Conservation (phyloP, 2,329 filamentous ascomycete genomes). For the Leptographium wingfieldii region DNA sequence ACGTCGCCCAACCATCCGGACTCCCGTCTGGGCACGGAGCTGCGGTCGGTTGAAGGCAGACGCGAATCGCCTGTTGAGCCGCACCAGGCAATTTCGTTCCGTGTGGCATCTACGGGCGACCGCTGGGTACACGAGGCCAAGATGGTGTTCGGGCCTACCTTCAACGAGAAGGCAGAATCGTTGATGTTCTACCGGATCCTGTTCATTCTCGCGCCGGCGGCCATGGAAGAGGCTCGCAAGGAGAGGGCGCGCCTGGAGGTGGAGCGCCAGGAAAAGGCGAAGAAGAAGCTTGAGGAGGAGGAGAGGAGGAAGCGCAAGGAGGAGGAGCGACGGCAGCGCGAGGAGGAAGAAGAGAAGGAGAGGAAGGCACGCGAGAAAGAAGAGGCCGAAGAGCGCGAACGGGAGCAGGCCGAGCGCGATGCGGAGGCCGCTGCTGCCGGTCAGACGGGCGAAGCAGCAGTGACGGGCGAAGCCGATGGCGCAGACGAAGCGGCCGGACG, state of each 20-base stretch:
- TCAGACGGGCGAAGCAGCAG: constrained; percentile 14
- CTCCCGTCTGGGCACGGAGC: background rate
- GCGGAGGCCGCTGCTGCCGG: constrained; percentile 31
- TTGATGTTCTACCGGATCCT: constrained; percentile 54
- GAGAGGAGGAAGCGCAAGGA: constrained; percentile 45
- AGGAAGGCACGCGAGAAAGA: constrained; percentile 53
- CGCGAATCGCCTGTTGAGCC: constrained; percentile 37
- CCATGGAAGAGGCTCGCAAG: constrained; percentile 69
- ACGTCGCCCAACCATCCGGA: constrained; percentile 23
- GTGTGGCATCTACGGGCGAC: constrained; percentile 54
- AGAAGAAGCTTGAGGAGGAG: constrained; percentile 49
- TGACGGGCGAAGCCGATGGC: constrained; percentile 20
- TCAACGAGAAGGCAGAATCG: constrained; percentile 55
- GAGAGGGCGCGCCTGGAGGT: constrained; percentile 47
- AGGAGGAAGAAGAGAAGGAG: constrained; percentile 62
- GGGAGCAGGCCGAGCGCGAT: constrained; percentile 46
- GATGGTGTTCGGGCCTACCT: constrained; percentile 62
- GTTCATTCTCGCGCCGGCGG: constrained; percentile 65
- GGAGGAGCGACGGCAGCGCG: constrained; percentile 49
- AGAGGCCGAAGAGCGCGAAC: constrained; percentile 55
- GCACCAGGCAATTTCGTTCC: constrained; percentile 64
- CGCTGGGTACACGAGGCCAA: constrained; percentile 87
- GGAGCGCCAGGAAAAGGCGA: constrained; percentile 32
- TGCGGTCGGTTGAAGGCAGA: background rate
- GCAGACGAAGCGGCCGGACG: constrained; percentile 22